phyloP scores from a whole-genome alignment of 345 rosid species.

The Iberis pinnata region DNA sequence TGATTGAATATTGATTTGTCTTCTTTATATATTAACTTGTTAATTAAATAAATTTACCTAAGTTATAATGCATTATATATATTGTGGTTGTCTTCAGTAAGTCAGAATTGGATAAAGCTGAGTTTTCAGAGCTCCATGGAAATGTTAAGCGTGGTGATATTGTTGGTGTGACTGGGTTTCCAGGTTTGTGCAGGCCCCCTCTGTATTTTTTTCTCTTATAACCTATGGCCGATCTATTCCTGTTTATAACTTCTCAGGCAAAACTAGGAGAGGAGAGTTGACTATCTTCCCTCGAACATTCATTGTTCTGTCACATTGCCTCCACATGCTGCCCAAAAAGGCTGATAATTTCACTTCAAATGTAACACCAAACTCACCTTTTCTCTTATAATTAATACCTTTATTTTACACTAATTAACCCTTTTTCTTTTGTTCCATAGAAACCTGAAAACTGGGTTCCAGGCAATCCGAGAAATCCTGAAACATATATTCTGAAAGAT shows the following conservation, averaged over 20 bases:
- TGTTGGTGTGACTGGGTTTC: slow-evolving; percentile 79
- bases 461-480: slow-evolving; percentile 64
- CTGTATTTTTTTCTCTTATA: no score
- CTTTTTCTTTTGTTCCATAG: slow-evolving; percentile 30
- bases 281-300: slow-evolving; percentile 49
- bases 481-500: slow-evolving; percentile 64
- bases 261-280: slow-evolving; percentile 71
- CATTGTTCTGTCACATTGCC: slow-evolving; percentile 30
- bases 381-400: no score
- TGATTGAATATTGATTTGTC: not conserved
- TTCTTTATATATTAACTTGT: not conserved
- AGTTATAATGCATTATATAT: no score
- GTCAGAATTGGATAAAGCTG: slow-evolving; percentile 56
- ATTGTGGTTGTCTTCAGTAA: slow-evolving; percentile 31
- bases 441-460: slow-evolving; percentile 53
- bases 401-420: not conserved
- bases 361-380: slow-evolving; percentile 24
- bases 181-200: slow-evolving; percentile 40
- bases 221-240: no score
- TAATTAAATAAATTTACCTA: no score
- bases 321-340: slow-evolving; percentile 72
- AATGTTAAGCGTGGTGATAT: slow-evolving; percentile 77
- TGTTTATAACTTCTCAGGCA: slow-evolving; percentile 34
- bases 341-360: slow-evolving; percentile 34
- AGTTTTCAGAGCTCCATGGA: slow-evolving; percentile 54